A percentile compares a stretch with the other conserved stretches of the same genome.
phyloP scores from a whole-genome alignment of 2,329 filamentous ascomycete species.

The Paecilomyces niveus region DNA sequence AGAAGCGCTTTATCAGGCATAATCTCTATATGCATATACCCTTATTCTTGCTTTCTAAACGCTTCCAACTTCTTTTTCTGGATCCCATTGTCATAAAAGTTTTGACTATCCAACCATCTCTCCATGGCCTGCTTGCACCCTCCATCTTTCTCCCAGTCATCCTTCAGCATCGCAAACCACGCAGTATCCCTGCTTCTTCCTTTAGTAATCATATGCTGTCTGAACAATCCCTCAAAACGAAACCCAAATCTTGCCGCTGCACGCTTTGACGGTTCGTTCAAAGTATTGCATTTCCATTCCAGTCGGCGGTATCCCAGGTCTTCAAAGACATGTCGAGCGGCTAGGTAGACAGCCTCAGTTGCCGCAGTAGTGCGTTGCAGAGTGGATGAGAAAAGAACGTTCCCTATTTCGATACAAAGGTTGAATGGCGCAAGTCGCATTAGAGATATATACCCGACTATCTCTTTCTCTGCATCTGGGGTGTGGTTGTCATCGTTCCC shows the following conservation, averaged over 20 bases:
- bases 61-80: conserved; percentile 44
- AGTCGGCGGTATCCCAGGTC: conserved; percentile 48
- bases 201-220: conserved; percentile 54
- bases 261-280: conserved; percentile 47
- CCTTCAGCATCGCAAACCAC: conserved; percentile 53
- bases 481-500: conserved; percentile 2
- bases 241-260: conserved; percentile 54
- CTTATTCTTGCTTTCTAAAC: conserved; percentile 14
- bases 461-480: conserved; percentile 11
- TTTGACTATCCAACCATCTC: conserved; percentile 47
- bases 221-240: conserved; percentile 51
- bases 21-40: not conserved
- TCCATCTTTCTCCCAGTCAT: conserved; percentile 56
- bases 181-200: conserved; percentile 50
- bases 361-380: conserved; percentile 49
- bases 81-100: conserved; percentile 49
- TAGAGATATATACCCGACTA: conserved; percentile 33
- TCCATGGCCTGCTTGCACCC: conserved; percentile 41
- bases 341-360: conserved; percentile 52
- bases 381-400: conserved; percentile 42
- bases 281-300: conserved; percentile 57
- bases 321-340: conserved; percentile 47
- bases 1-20: no score
- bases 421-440: conserved; percentile 44
- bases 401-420: conserved; percentile 50